Percentiles rank a stretch among this genome's conserved stretches.
These are phyloP conservation scores for Spatholobus suberectus DNA, from an alignment of 306 rosid species.

Conservation along the genomic window DNA sequence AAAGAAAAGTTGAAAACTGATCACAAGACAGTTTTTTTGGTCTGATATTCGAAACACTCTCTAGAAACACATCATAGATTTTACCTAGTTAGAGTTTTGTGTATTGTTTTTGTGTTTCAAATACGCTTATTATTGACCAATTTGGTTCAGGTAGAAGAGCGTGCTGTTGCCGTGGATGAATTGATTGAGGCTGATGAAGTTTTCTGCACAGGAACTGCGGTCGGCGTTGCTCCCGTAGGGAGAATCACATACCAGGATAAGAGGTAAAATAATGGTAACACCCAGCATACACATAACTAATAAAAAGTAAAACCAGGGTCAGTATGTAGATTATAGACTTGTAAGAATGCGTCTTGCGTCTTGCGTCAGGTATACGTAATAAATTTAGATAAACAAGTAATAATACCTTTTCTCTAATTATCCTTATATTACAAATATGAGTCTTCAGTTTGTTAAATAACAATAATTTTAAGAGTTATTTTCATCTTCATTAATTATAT, in stretches of 20 bases:
- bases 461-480: no score
- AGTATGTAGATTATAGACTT: background rate
- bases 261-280: slow-evolving; percentile 50
- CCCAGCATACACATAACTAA: background rate
- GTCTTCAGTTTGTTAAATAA: background rate
- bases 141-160: slow-evolving; percentile 75
- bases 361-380: background rate
- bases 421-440: background rate
- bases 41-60: background rate
- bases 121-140: background rate
- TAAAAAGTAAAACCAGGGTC: no score
- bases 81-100: background rate
- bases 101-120: background rate
- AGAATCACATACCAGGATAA: slow-evolving; percentile 56
- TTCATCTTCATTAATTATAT: no score
- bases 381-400: background rate
- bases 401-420: background rate
- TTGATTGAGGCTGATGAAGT: slow-evolving; percentile 79
- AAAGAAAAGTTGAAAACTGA: background rate
- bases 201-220: slow-evolving; percentile 95
- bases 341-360: background rate
- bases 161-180: slow-evolving; percentile 61
- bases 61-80: background rate
- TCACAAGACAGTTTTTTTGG: background rate
- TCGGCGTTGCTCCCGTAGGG: slow-evolving; percentile 85